Base-by-base conservation (phyloP, 495 filamentous ascomycete species). In the Penicillium parvum region DNA sequence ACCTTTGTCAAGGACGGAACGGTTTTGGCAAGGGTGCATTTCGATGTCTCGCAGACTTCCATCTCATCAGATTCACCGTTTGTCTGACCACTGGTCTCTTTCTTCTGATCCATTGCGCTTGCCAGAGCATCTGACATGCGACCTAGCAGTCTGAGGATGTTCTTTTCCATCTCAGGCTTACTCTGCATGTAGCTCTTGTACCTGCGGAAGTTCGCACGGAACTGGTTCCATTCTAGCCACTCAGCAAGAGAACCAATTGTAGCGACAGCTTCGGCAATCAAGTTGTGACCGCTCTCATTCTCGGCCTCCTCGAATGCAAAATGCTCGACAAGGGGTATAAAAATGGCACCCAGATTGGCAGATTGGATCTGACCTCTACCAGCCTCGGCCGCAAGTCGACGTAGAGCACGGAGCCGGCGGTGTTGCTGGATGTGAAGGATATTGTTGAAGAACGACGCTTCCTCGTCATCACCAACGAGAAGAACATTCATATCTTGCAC, bases 391-490 rank as follows among this genome's bases (percentile, higher is more conserved):
- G 85, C 82, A 14, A 98, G 66, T 32, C 86, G 71, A 30, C 86
- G 84, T 16, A 97, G 64, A 7, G 94, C 92, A 43, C 88, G 79
- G 18, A 92, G 75, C 49, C 94, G 86, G 50, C 89, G 82, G 41
- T 92, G 85, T 32, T 90, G 83, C 46, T 95, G 94, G 33, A 94
- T 91, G 44, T 94, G 88, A 10, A 97, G 73, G 28, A 96, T 78
- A 49, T 96, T 95, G 62, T 72, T 85, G 68, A 97, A 97, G 68
- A 97, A 96, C 6, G 85, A 92, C 2, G 89, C 85, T 55, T 96
- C 88, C 27, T 95, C 81, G 32, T 96, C 91, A 37, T 84, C 79
- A 2, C 74, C 78, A 23, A 83, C 79, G 22, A 91, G 77, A 16
- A 98, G 74, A 0, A 72, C 69, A 36, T 77, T 71, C 72, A 97